phyloP scores from a whole-genome alignment of 805 yeast species.

The Grigorovia jiainica region DNA sequence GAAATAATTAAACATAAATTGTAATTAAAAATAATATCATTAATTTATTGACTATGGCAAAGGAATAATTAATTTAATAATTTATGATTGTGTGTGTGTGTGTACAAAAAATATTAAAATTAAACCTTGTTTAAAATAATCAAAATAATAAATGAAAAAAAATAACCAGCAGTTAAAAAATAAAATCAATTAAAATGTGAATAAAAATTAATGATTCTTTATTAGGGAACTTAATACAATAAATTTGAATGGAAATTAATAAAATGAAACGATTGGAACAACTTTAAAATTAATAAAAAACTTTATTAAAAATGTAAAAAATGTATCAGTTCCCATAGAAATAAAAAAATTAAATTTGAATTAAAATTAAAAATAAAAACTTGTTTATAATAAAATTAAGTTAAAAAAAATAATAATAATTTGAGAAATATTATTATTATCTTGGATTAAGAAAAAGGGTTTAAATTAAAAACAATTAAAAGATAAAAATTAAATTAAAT shows the following conservation, averaged over 20 bases:
- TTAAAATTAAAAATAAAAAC: slow-evolving; percentile 2
- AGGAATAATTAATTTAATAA: too few species aligned
- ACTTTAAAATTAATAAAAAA: neutral
- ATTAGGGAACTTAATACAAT: neutral
- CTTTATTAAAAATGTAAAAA: neutral
- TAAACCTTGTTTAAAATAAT: too few species aligned
- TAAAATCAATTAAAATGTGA: neutral
- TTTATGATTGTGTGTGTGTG: too few species aligned
- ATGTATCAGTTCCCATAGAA: slow-evolving; percentile 12
- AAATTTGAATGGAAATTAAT: neutral
- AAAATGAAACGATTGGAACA: neutral
- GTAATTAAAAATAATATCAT: too few species aligned
- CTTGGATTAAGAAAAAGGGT: neutral
- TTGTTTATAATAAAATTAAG: neutral
- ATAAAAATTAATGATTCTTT: neutral
- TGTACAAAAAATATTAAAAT: neutral
- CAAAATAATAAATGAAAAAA: too few species aligned
- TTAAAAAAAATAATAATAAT: too few species aligned
- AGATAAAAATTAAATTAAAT: slow-evolving; percentile 1
- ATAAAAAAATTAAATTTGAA: slow-evolving; percentile 2
- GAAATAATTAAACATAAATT: too few species aligned
- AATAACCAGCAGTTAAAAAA: neutral
- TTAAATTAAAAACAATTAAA: neutral
- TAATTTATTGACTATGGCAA: too few species aligned
- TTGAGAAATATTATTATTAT: too few species aligned